Base-by-base conservation (phyloP, 441 rosid genomes). In the Aleurites moluccanus region DNA sequence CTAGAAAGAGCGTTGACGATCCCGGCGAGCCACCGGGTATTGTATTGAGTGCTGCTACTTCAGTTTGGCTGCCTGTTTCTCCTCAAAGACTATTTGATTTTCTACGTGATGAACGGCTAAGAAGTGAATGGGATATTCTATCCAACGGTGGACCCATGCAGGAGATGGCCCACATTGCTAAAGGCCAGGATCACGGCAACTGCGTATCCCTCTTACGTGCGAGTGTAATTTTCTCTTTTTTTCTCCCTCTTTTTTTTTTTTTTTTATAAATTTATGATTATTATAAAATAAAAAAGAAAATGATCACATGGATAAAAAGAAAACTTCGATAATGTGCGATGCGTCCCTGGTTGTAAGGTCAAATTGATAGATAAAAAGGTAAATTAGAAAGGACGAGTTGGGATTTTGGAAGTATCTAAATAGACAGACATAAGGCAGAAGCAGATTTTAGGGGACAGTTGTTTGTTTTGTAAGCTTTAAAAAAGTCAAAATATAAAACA, bases 21-120 rank as follows among this genome's bases (percentile, higher is more conserved):
- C 95, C 97, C 0, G 96, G 98, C 0, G 97, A 91, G 88, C 97
- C 97, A 9, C 95, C 97, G 0, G 98, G 99, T 8, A 85, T 96
- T 27, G 92, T 92, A 3, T 63, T 96, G 50, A 89, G 98, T 70
- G 99, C 98, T 2, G 89, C 98, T 0, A 93, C 98, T 9, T 96
- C 99, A 0, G 95, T 96, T 18, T 96, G 98, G 99, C 79, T 96
- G 44, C 98, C 94, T 0, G 92, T 87, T 25, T 84, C 99, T 6
- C 92, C 90, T 0, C 91, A 91, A 28, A 81, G 87, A 28, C 85
- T 96, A 30, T 96, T 93, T 30, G 89, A 93, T 79, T 96, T 93
- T 77, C 84, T 96, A 57, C 85, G 98, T 6, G 88, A 96, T n/a
- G 99, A 93, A 78, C 92, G 89, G 81, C 76, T 92, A 49, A 82